A percentile compares a stretch with the other conserved stretches of the same genome.
These are phyloP conservation scores for Heimioporus punctisporus DNA, from an alignment of 1,284 basidiomycete species.

Conservation along the genomic window DNA sequence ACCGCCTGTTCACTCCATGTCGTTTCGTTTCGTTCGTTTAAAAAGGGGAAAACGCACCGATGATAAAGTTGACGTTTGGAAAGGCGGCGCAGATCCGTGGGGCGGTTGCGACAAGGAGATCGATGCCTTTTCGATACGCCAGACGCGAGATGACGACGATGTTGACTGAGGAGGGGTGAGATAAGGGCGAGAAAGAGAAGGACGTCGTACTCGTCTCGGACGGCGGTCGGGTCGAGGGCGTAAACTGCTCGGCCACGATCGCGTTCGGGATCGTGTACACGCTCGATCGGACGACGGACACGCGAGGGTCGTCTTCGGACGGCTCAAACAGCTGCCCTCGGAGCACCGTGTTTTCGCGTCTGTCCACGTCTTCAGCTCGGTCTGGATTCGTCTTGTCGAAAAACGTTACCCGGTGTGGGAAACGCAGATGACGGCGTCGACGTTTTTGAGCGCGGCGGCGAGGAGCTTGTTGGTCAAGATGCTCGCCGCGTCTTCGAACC, in stretches of 20 bases:
- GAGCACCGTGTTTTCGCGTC: conserved; percentile 94
- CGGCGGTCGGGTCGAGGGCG: conserved; percentile 54
- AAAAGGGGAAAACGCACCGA: conserved; percentile 57
- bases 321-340: conserved; percentile 74
- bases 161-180: conserved; percentile 60
- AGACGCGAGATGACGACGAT: conserved; percentile 96
- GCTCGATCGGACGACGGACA: conserved; percentile 53
- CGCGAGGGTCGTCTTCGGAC: conserved; percentile 42
- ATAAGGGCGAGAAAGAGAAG: not conserved
- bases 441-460: conserved; percentile 84
- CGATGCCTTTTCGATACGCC: conserved; percentile 97
- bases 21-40: too few relatives aligned
- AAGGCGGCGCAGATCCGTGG: conserved; percentile 88
- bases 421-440: conserved; percentile 95
- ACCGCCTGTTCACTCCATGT: conserved; percentile 59
- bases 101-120: conserved; percentile 91
- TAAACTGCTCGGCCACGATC: conserved; percentile 87
- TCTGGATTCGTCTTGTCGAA: too few relatives aligned
- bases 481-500: conserved; percentile 95
- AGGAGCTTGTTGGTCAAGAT: conserved; percentile 98
- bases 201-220: conserved; percentile 60
- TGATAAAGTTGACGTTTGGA: conserved; percentile 85
- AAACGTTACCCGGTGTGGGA: conserved; percentile 98
- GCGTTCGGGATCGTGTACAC: conserved; percentile 97
- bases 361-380: conserved; percentile 31